Conservation (phyloP, 106 monocot species). For the Vanilla planifolia region DNA sequence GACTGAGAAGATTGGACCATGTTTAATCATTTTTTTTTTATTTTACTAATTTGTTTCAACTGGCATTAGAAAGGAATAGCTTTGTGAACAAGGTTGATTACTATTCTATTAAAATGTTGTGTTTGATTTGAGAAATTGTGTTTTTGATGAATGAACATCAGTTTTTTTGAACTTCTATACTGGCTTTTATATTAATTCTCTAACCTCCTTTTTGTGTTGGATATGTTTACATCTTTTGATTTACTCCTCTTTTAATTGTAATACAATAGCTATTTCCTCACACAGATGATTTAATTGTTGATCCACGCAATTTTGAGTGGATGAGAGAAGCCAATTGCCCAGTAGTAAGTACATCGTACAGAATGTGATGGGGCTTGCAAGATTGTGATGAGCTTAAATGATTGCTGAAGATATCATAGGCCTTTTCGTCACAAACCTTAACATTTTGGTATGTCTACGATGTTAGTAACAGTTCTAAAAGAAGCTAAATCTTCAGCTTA, state of each 20-base stretch:
- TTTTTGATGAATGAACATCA: no score
- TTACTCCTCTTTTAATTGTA: neutral
- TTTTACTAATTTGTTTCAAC: no score
- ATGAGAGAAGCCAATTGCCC: conserved; percentile 94
- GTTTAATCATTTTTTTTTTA: no score
- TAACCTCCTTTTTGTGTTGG: no score
- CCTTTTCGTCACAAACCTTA: neutral
- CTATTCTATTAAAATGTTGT: no score
- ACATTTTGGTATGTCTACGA: neutral
- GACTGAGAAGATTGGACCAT: neutral
- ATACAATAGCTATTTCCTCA: conserved; percentile 1
- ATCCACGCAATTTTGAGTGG: conserved; percentile 97
- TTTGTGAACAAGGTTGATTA: no score
- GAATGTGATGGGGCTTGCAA: neutral
- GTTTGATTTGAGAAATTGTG: no score
- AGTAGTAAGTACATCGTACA: conserved; percentile 46
- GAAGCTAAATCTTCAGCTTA: neutral
- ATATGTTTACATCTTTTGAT: neutral
- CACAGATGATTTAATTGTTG: conserved; percentile 95
- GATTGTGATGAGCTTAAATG: no score
- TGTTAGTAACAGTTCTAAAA: neutral
- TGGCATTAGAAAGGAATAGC: no score
- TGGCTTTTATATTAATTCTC: no score
- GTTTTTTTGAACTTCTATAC: no score
- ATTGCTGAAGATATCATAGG: neutral